Conservation (phyloP, 23 red algal species). For the Gracilaria gracilis region DNA sequence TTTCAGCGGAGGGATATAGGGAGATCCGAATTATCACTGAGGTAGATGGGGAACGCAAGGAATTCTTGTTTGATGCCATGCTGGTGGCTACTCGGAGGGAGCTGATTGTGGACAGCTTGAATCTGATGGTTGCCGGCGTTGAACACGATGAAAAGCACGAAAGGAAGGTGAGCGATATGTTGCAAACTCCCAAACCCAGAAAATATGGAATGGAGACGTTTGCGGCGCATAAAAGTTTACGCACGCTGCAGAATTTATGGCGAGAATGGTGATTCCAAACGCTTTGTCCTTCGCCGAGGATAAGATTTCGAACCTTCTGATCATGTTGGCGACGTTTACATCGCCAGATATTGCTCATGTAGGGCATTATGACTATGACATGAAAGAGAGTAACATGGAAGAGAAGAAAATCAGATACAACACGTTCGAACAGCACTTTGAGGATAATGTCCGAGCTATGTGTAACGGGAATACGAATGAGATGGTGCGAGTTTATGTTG, state of each 20-base stretch:
- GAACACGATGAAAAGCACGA: slow-evolving; percentile 67
- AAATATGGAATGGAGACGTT: slow-evolving; percentile 63
- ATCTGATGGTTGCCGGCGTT: slow-evolving; percentile 68
- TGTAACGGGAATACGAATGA: slow-evolving; percentile 62
- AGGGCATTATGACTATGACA: slow-evolving; percentile 71
- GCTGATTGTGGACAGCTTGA: slow-evolving; percentile 72
- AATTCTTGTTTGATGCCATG: slow-evolving; percentile 79
- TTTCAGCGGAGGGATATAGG: slow-evolving; percentile 47
- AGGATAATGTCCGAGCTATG: slow-evolving; percentile 81
- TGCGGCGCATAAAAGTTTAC: slow-evolving; percentile 81
- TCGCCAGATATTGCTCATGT: slow-evolving; percentile 78
- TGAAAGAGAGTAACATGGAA: no score
- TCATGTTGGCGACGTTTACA: slow-evolving; percentile 74
- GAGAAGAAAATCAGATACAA: slow-evolving; percentile 62
- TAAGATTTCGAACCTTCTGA: slow-evolving; percentile 76
- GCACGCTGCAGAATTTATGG: slow-evolving; percentile 80
- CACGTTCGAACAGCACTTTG: slow-evolving; percentile 80
- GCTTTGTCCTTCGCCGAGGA: slow-evolving; percentile 75
- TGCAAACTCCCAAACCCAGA: slow-evolving; percentile 66
- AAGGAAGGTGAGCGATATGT: slow-evolving; percentile 61
- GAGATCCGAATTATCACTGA: slow-evolving; percentile 55
- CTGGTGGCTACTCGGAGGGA: slow-evolving; percentile 64
- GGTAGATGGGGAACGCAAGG: slow-evolving; percentile 31
- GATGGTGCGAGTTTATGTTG: slow-evolving; percentile 78
- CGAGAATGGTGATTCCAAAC: slow-evolving; percentile 85